Conservation (phyloP, 2,329 filamentous ascomycete species). For the Colletotrichum sansevieriae region DNA sequence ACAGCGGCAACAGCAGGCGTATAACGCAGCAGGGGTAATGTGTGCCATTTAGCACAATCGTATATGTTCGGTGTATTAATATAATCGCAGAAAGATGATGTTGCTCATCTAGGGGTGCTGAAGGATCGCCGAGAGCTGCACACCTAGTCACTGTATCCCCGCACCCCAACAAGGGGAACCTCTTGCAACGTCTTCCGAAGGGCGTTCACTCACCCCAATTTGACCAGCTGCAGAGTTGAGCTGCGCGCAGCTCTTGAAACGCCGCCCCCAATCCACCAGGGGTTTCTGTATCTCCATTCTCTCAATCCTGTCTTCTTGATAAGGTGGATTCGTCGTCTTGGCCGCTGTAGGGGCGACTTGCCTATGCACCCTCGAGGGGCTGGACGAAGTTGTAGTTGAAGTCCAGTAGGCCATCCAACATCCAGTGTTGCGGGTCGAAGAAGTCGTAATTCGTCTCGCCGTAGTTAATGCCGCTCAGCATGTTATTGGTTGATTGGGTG, state of each 20-base stretch:
- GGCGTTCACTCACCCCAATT: constrained; percentile 38
- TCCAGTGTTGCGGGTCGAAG: constrained; percentile 94
- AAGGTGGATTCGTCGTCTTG: background rate
- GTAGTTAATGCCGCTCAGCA: constrained; percentile 68
- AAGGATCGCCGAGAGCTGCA: constrained; percentile 38
- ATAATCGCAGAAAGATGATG: constrained; percentile 10
- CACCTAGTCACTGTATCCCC: constrained; percentile 37
- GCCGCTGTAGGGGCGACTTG: background rate
- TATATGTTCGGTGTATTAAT: constrained; percentile 4
- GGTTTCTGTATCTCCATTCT: background rate
- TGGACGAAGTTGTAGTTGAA: constrained; percentile 77
- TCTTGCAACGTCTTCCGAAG: constrained; percentile 34
- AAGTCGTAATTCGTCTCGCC: constrained; percentile 83
- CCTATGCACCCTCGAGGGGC: constrained; percentile 66
- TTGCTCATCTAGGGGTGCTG: constrained; percentile 27
- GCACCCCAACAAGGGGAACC: constrained; percentile 31
- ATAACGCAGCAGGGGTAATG: constrained; percentile 18
- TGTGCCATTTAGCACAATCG: constrained; percentile 12
- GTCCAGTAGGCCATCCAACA: constrained; percentile 87
- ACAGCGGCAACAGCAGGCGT: constrained; percentile 24
- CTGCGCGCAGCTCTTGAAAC: constrained; percentile 25
- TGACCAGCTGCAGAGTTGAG: constrained; percentile 21
- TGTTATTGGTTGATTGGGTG: constrained; percentile 51
- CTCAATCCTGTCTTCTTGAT: background rate
- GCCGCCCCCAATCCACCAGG: constrained; percentile 18